Percentiles rank a stretch among this genome's conserved stretches.
Evolutionary conservation across 106 monocot species (phyloP).

Genomic region (Platanthera guangdongensis): DNA sequence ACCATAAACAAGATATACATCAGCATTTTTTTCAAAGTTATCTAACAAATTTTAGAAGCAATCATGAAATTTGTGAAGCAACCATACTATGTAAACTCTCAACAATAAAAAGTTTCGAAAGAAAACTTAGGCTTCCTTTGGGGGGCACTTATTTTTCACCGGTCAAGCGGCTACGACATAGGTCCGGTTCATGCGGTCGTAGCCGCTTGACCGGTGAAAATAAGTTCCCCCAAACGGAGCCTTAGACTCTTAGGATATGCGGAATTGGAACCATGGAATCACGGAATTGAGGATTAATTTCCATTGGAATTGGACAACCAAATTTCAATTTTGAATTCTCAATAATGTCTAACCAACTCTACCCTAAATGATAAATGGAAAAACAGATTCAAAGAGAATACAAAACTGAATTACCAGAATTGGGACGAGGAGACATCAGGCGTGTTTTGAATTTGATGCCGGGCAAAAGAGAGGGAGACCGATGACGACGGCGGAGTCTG

Average conservation of each 20-base stretch:
- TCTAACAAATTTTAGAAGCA: background rate
- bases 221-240: background rate
- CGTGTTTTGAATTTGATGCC: constrained; percentile 18
- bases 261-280: background rate
- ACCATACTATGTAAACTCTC: too few species aligned
- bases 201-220: too few species aligned
- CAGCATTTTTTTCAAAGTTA: background rate
- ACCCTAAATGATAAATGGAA: too few species aligned
- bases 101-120: background rate
- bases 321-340: too few species aligned
- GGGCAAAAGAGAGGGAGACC: constrained; percentile 4
- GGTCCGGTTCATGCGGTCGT: too few species aligned
- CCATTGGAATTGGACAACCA: background rate
- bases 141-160: too few species aligned
- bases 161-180: too few species aligned
- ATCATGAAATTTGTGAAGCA: too few species aligned
- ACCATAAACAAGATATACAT: background rate
- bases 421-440: background rate
- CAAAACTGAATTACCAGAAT: background rate
- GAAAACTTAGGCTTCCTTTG: background rate
- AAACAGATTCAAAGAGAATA: too few species aligned
- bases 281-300: background rate
- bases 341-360: too few species aligned
- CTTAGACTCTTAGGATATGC: too few species aligned
- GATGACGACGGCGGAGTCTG: constrained; percentile 20